Evolutionary conservation across 208 protist species (phyloP).

Genomic region (Crithidia brevicula): DNA sequence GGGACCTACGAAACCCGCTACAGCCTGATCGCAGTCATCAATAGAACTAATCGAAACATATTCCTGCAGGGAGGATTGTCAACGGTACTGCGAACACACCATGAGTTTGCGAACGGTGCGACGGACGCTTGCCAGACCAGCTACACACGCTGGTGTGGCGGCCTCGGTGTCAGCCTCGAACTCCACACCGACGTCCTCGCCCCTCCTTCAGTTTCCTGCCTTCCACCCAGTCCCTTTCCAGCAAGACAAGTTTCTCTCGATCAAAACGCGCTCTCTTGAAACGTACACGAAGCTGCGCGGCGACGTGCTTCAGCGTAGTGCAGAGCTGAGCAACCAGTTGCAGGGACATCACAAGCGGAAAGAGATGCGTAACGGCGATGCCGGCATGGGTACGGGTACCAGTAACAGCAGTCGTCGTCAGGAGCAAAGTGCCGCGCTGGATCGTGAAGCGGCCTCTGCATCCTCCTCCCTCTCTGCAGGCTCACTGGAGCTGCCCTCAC

Average conservation of each 20-base stretch:
- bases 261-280: conserved; percentile 65
- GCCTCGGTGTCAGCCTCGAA: not conserved
- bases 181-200: not conserved
- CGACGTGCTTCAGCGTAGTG: conserved; percentile 48
- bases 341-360: conserved; percentile 11
- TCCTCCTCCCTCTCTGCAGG: not conserved
- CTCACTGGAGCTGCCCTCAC: not conserved
- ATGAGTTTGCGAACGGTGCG: conserved; percentile 17
- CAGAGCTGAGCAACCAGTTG: conserved; percentile 31
- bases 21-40: too few relatives aligned
- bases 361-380: not conserved
- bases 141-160: not conserved
- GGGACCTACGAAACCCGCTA: too few relatives aligned
- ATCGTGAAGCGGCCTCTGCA: not conserved
- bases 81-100: too few relatives aligned
- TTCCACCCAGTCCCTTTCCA: conserved; percentile 65
- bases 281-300: conserved; percentile 49
- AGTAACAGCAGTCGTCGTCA: too few relatives aligned
- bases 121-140: conserved; percentile 7
- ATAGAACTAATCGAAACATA: too few relatives aligned
- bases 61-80: too few relatives aligned
- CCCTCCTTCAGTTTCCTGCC: conserved; percentile 35
- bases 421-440: too few relatives aligned
- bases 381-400: not conserved
- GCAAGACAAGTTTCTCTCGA: conserved; percentile 81